Evolutionary conservation across 495 filamentous ascomycete genomes (phyloP), one percentile per base, ranked within the genome.

Genomic region (Penicillium coprophilum): DNA sequence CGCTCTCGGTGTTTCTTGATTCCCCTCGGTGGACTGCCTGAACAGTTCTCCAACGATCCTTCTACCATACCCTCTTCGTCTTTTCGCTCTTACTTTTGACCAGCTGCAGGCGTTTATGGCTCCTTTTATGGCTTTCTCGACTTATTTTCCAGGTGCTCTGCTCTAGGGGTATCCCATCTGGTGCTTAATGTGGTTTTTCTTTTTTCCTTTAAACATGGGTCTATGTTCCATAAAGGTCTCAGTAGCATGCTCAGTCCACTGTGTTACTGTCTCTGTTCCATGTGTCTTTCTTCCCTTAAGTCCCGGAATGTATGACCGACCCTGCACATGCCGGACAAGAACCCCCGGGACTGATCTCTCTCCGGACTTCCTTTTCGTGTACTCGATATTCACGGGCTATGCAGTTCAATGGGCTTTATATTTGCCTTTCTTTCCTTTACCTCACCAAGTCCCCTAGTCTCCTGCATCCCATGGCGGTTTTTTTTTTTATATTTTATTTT

Each of bases 51-150:
- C 67, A 57, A 58, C 48, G 32, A 59, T 64, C 53, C 44, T 57
- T 57, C 59, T 63, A 50, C 32, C 58, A 51, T 34, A 46, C 46
- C 43, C 56, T 39, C 59, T 63, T 48, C 20, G 54, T 40, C 28
- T 39, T 50, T 57, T 58, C 39, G 28, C 54, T 36, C 40, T 63
- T 47, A 58, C 53, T 60, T 57, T 49, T 63, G 58, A 70, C 70
- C 61, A 68, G 65, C 64, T 66, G 62, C 69, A 53, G 74, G 73
- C 69, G 72, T 72, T 66, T 50, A 58, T 38, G 71, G 70, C 60
- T 65, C 65, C 59, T 47, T 47, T 50, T 64, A 48, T 62, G 49
- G 39, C 43, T 56, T 59, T 56, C 60, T 38, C 45, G 57, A 59
- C 64, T 56, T 55, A 70, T 67, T 63, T 65, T 31, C 59, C 66